These are phyloP conservation scores for Phytopythium kandeliae DNA, from an alignment of 352 stramenopile species.

Conservation along the genomic window DNA sequence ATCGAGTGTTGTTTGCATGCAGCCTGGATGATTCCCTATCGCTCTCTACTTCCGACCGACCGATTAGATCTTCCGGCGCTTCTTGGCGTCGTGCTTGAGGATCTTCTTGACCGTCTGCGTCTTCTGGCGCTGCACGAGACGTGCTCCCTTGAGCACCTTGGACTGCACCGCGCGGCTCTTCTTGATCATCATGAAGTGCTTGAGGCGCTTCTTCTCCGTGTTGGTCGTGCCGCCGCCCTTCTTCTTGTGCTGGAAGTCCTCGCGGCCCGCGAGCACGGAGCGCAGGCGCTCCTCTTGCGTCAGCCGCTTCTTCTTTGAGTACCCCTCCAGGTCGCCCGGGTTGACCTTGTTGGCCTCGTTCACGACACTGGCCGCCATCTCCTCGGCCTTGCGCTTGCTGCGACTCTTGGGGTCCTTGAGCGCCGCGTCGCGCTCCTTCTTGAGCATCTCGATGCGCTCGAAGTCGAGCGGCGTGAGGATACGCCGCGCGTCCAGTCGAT, in stretches of 20 bases:
- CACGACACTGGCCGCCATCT: conserved; percentile 39
- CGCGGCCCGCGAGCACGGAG: conserved; percentile 82
- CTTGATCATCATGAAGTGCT: conserved; percentile 98
- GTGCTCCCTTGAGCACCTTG: conserved; percentile 84
- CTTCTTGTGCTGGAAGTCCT: conserved; percentile 91
- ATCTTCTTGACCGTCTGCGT: conserved; percentile 83
- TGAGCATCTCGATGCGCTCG: conserved; percentile 86
- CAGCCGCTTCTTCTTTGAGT: conserved; percentile 87
- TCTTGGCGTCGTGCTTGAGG: conserved; percentile 84
- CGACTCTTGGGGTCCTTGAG: conserved; percentile 79
- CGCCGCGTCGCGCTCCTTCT: conserved; percentile 81
- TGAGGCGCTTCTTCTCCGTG: conserved; percentile 95
- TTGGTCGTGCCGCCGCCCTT: conserved; percentile 96
- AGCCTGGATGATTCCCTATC: too few relatives aligned
- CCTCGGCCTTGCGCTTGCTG: conserved; percentile 78
- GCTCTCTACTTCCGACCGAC: too few relatives aligned
- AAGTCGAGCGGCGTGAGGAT: conserved; percentile 89
- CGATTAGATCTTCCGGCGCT: conserved; percentile 64
- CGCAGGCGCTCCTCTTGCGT: conserved; percentile 83
- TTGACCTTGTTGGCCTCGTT: conserved; percentile 67
- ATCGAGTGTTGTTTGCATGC: too few relatives aligned
- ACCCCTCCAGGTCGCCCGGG: conserved; percentile 74
- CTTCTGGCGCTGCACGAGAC: conserved; percentile 75
- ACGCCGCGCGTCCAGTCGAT: conserved; percentile 81
- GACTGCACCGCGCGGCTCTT: conserved; percentile 89